Conservation (phyloP, 2,329 filamentous ascomycete species). For the Cladosporium sp. region DNA sequence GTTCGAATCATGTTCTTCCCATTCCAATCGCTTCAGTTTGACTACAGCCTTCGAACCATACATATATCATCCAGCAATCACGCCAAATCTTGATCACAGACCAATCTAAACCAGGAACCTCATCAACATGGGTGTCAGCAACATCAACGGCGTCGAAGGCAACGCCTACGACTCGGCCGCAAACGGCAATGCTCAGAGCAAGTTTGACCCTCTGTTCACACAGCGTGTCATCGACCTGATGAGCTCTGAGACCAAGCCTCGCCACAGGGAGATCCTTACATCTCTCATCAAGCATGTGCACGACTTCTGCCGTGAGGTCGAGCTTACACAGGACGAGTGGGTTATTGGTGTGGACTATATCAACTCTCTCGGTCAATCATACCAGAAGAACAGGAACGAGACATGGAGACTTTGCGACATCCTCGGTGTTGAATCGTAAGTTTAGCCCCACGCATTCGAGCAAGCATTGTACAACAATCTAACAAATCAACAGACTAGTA, state of each 20-base stretch:
- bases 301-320: slow-evolving; percentile 59
- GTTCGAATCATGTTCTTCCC: background rate
- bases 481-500: slow-evolving; percentile 2
- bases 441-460: slow-evolving; percentile 22
- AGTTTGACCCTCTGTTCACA: slow-evolving; percentile 37
- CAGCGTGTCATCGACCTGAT: slow-evolving; percentile 38
- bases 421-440: slow-evolving; percentile 61
- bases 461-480: background rate
- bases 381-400: slow-evolving; percentile 60
- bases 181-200: slow-evolving; percentile 3
- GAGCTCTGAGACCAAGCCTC: slow-evolving; percentile 37
- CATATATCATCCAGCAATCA: background rate
- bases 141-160: background rate
- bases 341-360: slow-evolving; percentile 57
- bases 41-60: background rate
- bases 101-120: background rate
- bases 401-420: slow-evolving; percentile 63
- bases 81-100: background rate
- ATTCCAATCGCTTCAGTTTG: background rate
- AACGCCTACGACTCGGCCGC: background rate
- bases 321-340: slow-evolving; percentile 61
- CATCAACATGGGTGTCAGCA: background rate
- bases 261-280: slow-evolving; percentile 44
- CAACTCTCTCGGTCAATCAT: slow-evolving; percentile 55
- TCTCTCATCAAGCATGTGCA: slow-evolving; percentile 57